These are phyloP conservation scores for Colletotrichum orchidophilum DNA, from an alignment of 2,329 filamentous ascomycete species.

Conservation along the genomic window DNA sequence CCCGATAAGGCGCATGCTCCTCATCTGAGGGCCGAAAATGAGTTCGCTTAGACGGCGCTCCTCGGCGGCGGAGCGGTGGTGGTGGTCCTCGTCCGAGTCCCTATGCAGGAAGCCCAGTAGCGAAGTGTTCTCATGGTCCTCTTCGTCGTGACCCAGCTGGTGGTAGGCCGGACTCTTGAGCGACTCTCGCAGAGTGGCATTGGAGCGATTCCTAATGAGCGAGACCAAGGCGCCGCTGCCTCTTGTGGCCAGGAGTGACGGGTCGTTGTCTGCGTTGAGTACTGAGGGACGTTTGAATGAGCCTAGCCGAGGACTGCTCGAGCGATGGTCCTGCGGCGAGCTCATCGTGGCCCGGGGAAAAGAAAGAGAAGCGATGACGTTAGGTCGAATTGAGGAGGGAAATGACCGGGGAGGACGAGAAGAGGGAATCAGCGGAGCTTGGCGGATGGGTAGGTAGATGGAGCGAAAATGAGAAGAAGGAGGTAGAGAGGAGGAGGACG, in stretches of 20 bases:
- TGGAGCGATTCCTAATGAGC: slow-evolving; percentile 58
- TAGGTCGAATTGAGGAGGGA: neutral
- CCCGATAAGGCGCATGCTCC: slow-evolving; percentile 87
- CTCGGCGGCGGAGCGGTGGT: slow-evolving; percentile 56
- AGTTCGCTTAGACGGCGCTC: slow-evolving; percentile 68
- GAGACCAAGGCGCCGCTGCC: slow-evolving; percentile 45
- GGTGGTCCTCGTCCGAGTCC: slow-evolving; percentile 52
- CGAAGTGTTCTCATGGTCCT: slow-evolving; percentile 38
- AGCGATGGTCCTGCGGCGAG: slow-evolving; percentile 28
- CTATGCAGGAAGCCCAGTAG: slow-evolving; percentile 27
- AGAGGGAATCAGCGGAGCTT: neutral
- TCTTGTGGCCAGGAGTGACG: slow-evolving; percentile 64
- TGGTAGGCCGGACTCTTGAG: slow-evolving; percentile 35
- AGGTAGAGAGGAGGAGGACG: neutral
- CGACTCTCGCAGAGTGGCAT: slow-evolving; percentile 30
- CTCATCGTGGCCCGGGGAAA: slow-evolving; percentile 18
- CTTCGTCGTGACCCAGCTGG: slow-evolving; percentile 33
- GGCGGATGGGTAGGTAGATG: neutral
- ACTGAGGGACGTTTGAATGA: slow-evolving; percentile 39
- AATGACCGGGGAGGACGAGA: neutral
- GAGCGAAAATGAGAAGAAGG: neutral
- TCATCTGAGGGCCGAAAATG: slow-evolving; percentile 75
- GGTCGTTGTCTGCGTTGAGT: slow-evolving; percentile 47
- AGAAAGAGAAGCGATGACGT: neutral
- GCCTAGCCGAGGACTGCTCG: slow-evolving; percentile 28